Evolutionary conservation across 148 eudicot genomes (phyloP).

Genomic region (Chenopodium album): DNA sequence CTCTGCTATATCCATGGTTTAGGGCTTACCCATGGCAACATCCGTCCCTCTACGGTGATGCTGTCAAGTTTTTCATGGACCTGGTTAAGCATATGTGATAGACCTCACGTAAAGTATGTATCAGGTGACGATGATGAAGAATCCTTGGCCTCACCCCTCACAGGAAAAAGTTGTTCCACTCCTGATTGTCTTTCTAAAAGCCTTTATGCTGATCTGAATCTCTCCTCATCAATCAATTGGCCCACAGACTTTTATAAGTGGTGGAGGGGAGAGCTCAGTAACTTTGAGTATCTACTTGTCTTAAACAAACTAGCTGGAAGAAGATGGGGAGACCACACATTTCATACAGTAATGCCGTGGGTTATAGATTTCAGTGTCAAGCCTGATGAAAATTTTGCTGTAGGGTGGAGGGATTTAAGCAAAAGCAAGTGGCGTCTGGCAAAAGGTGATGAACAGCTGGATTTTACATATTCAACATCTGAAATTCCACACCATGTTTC

Average conservation of each 20-base stretch:
- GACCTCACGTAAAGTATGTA: slow-evolving; percentile 31
- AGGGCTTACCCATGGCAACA: slow-evolving; percentile 72
- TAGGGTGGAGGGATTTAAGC: slow-evolving; percentile 91
- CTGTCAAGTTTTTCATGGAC: slow-evolving; percentile 72
- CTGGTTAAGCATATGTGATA: slow-evolving; percentile 69
- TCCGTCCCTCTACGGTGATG: slow-evolving; percentile 63
- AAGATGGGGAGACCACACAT: slow-evolving; percentile 96
- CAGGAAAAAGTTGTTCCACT: slow-evolving; percentile 30
- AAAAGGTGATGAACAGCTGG: slow-evolving; percentile 97
- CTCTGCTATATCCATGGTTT: slow-evolving; percentile 73
- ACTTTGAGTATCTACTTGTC: slow-evolving; percentile 86
- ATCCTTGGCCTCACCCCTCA: slow-evolving; percentile 19
- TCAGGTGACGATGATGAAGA: slow-evolving; percentile 27
- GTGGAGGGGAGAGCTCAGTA: slow-evolving; percentile 90
- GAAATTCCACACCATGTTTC: slow-evolving; percentile 95
- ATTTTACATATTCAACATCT: slow-evolving; percentile 93
- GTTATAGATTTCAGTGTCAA: slow-evolving; percentile 84
- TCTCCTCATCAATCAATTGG: slow-evolving; percentile 61
- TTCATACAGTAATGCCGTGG: slow-evolving; percentile 99
- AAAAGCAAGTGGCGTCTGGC: slow-evolving; percentile 99
- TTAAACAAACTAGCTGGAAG: slow-evolving; percentile 90
- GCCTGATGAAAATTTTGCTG: slow-evolving; percentile 59
- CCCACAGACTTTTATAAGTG: slow-evolving; percentile 60
- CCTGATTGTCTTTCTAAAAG: slow-evolving; percentile 51
- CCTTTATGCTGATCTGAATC: slow-evolving; percentile 63